Evolutionary conservation across 2,329 filamentous ascomycete species (phyloP).

Genomic region (Ustulina deusta): DNA sequence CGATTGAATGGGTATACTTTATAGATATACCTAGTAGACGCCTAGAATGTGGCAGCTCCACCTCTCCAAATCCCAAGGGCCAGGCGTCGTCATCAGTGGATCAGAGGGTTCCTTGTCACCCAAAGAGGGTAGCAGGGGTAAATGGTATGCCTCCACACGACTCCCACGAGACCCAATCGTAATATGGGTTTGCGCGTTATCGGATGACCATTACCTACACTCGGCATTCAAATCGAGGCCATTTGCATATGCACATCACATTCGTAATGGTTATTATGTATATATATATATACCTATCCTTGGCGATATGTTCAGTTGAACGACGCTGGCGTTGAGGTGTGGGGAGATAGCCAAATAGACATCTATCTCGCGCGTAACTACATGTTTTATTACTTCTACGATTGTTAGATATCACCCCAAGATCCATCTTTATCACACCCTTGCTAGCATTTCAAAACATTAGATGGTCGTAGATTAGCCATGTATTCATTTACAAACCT

Average conservation of each 20-base stretch:
- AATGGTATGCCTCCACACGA: conserved; percentile 18
- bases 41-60: conserved; percentile 19
- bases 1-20: conserved; percentile 12
- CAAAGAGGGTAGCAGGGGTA: not conserved
- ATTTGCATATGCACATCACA: conserved; percentile 21
- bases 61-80: conserved; percentile 24
- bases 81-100: conserved; percentile 36
- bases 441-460: no score
- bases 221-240: conserved; percentile 3
- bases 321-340: not conserved
- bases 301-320: conserved; percentile 4
- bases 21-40: conserved; percentile 23
- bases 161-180: conserved; percentile 12
- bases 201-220: conserved; percentile 4
- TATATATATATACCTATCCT: conserved; percentile 14
- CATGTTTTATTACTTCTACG: no score
- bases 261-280: conserved; percentile 6
- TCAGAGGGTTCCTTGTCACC: conserved; percentile 15
- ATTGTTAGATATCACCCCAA: no score
- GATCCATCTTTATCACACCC: no score
- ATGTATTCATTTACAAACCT: no score
- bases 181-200: conserved; percentile 9
- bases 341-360: conserved; percentile 18
- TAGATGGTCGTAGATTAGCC: no score
- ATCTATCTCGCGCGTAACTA: conserved; percentile 3